phyloP scores from a whole-genome alignment of 2,329 filamentous ascomycete genomes.

The Cladophialophora exuberans region DNA sequence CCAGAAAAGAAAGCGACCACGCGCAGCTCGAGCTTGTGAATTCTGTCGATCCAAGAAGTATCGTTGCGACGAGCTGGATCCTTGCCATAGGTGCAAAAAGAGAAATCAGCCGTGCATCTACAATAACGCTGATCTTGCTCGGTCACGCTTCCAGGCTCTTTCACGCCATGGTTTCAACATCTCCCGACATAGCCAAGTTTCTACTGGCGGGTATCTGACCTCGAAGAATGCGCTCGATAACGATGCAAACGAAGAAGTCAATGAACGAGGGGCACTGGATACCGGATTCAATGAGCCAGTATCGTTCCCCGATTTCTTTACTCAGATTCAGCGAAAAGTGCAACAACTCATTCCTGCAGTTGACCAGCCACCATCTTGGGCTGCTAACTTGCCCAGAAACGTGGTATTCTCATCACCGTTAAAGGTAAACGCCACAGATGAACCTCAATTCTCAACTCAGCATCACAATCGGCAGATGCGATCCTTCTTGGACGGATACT shows the following conservation, averaged over 20 bases:
- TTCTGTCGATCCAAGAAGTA: conserved; percentile 53
- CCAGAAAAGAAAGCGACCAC: conserved; percentile 38
- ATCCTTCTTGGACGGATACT: conserved; percentile 52
- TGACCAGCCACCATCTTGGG: neutral
- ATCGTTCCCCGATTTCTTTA: conserved; percentile 51
- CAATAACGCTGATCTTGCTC: conserved; percentile 39
- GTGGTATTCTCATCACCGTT: neutral
- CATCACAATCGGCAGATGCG: conserved; percentile 49
- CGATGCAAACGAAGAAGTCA: conserved; percentile 40
- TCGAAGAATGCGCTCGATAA: neutral
- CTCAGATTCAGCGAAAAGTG: conserved; percentile 42
- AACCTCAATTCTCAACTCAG: conserved; percentile 33
- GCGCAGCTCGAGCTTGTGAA: conserved; percentile 51
- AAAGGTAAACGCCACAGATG: neutral
- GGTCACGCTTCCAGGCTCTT: conserved; percentile 25
- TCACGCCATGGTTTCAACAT: neutral
- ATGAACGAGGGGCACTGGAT: too few species aligned
- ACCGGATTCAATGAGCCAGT: conserved; percentile 55
- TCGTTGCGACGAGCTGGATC: conserved; percentile 51
- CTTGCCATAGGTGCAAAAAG: conserved; percentile 49
- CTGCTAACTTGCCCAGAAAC: neutral
- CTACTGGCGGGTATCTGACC: too few species aligned
- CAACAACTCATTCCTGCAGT: neutral
- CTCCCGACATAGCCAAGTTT: neutral
- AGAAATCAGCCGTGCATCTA: conserved; percentile 39